Percentiles rank a stretch among this genome's conserved stretches.
Conservation (phyloP, 805 yeast species). For the Wickerhamomyces alni region DNA sequence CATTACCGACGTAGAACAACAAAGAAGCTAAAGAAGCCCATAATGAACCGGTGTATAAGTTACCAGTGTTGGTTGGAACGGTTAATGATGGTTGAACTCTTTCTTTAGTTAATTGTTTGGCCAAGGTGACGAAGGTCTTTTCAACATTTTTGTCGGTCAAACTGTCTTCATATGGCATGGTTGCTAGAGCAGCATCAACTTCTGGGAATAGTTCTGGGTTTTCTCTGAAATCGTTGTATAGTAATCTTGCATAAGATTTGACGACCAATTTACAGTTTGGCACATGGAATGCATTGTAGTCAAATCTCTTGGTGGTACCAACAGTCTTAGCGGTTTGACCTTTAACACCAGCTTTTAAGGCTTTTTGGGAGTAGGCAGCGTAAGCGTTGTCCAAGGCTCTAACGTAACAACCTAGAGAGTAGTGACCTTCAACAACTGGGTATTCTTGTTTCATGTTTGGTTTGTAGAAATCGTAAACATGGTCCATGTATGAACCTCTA, state of each 20-base stretch:
- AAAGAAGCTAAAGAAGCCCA: constrained; percentile 84
- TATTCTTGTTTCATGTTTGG: constrained; percentile 95
- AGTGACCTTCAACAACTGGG: constrained; percentile 97
- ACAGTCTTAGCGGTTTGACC: constrained; percentile 45
- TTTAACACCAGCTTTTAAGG: constrained; percentile 44
- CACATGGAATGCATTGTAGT: constrained; percentile 94
- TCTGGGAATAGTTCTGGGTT: constrained; percentile 63
- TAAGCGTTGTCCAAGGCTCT: constrained; percentile 89
- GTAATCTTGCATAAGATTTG: constrained; percentile 87
- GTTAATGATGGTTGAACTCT: constrained; percentile 75
- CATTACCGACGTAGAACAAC: constrained; percentile 68
- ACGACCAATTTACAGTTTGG: constrained; percentile 95
- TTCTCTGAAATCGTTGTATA: constrained; percentile 80
- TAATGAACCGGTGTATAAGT: constrained; percentile 94
- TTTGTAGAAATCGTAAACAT: constrained; percentile 97
- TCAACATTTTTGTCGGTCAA: constrained; percentile 76
- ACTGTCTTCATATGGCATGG: constrained; percentile 66
- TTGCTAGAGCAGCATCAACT: constrained; percentile 42
- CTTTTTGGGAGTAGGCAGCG: constrained; percentile 73
- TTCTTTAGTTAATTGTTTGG: constrained; percentile 58
- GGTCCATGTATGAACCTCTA: constrained; percentile 93
- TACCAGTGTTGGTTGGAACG: constrained; percentile 96
- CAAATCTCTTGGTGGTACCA: constrained; percentile 71
- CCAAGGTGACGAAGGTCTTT: constrained; percentile 73
- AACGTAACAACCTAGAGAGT: constrained; percentile 88